A percentile compares a stretch with the other conserved stretches of the same genome.
phyloP scores from a whole-genome alignment of 495 filamentous ascomycete species.

The Parathielavia hyrcaniae region DNA sequence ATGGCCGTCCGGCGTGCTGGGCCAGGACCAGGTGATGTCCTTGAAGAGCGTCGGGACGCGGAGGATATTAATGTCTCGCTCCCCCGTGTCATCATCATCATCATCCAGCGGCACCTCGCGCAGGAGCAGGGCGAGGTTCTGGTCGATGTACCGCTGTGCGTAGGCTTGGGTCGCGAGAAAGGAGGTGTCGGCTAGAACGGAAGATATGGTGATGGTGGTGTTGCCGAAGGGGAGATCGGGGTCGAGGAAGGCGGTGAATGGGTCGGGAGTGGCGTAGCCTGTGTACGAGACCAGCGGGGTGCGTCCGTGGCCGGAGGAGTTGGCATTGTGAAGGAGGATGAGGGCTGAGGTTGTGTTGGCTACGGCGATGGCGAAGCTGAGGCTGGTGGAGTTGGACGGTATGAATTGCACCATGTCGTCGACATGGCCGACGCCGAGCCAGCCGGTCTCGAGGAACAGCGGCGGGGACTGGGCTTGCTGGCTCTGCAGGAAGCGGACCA shows the following conservation, averaged over 20 bases:
- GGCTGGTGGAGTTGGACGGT: not conserved
- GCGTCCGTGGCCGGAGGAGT: not conserved
- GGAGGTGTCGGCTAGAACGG: not conserved
- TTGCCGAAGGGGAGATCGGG: not conserved
- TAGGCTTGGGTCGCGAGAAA: slow-evolving; percentile 1
- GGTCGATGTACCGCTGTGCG: not conserved
- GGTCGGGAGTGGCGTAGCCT: slow-evolving; percentile 2
- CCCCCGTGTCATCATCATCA: too few species aligned
- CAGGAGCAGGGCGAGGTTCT: not conserved
- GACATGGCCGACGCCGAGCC: slow-evolving; percentile 6
- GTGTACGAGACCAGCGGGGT: not conserved
- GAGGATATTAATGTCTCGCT: not conserved
- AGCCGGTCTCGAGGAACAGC: not conserved
- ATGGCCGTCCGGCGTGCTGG: not conserved
- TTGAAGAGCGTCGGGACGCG: slow-evolving; percentile 8
- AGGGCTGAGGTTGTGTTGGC: not conserved
- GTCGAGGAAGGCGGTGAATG: not conserved
- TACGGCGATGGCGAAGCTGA: not conserved
- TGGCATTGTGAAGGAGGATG: not conserved
- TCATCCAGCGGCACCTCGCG: not conserved
- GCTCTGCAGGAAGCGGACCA: not conserved
- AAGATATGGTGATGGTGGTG: slow-evolving; percentile 1
- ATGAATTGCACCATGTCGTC: slow-evolving; percentile 5
- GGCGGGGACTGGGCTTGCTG: not conserved
- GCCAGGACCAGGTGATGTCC: slow-evolving; percentile 5